A percentile compares a stretch with the other conserved stretches of the same genome.
phyloP scores from a whole-genome alignment of 2,329 filamentous ascomycete species.

The Diaporthe capsici region DNA sequence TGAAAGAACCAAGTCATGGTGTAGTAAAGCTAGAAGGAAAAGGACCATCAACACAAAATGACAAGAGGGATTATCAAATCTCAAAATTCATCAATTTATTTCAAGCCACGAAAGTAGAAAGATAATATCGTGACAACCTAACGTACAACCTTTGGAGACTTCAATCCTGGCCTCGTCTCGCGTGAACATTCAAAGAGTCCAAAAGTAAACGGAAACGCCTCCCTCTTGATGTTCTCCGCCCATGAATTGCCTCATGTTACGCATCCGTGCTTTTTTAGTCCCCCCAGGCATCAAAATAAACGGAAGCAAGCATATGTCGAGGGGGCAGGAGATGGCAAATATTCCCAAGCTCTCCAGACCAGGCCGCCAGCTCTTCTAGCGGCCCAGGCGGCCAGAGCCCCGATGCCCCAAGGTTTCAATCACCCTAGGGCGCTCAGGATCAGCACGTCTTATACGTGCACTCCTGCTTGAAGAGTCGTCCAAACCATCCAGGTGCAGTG shows the following conservation, averaged over 20 bases:
- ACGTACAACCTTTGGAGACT: constrained; percentile 27
- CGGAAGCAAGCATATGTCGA: background rate
- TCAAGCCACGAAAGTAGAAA: constrained; percentile 12
- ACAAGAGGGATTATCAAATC: background rate
- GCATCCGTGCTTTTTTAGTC: constrained; percentile 31
- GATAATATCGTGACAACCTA: constrained; percentile 30
- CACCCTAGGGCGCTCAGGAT: background rate
- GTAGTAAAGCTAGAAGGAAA: background rate
- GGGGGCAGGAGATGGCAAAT: background rate
- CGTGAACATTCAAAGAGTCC: constrained; percentile 31
- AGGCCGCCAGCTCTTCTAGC: background rate
- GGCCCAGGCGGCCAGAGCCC: background rate
- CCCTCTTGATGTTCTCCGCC: constrained; percentile 33
- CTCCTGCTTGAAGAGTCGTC: background rate
- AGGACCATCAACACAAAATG: background rate
- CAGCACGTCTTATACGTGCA: background rate
- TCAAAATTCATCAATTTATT: constrained; percentile 17
- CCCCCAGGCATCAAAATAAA: constrained; percentile 20
- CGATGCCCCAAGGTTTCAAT: background rate
- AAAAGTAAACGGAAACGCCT: constrained; percentile 38
- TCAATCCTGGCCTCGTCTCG: constrained; percentile 37
- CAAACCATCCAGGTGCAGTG: background rate
- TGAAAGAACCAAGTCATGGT: background rate
- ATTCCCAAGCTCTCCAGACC: background rate
- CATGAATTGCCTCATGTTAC: constrained; percentile 30